Evolutionary conservation across 805 yeast genomes (phyloP).

Genomic region (Saturnispora zaruensis): DNA sequence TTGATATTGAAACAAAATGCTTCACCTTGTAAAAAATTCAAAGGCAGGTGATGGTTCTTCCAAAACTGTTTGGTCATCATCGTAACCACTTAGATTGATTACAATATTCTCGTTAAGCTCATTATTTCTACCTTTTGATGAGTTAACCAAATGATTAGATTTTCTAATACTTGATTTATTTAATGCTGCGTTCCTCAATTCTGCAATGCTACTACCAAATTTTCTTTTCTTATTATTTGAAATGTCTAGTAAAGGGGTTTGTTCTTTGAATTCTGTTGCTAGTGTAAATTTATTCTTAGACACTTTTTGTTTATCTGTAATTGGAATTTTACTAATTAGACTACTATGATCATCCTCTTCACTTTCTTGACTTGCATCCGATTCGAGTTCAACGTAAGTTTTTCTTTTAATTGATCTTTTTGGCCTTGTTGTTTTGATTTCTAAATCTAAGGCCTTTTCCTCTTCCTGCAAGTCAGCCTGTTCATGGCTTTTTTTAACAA

Average conservation of each 20-base stretch:
- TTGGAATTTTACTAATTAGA: neutral
- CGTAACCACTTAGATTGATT: neutral
- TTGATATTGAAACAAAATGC: neutral
- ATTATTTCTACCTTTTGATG: neutral
- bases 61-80: neutral
- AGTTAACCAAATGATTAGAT: neutral
- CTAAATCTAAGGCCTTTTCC: neutral
- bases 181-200: neutral
- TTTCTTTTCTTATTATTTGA: neutral
- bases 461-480: neutral
- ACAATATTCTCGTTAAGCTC: neutral
- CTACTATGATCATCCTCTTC: neutral
- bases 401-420: neutral
- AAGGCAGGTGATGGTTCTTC: slow-evolving; percentile 2
- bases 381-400: neutral
- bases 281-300: neutral
- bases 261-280: neutral
- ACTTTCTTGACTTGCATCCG: neutral
- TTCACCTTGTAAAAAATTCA: neutral
- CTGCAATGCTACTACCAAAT: neutral
- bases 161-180: neutral
- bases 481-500: neutral
- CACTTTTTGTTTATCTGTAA: neutral
- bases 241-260: neutral
- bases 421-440: neutral